Evolutionary conservation across 371 early-diverging fungal species (phyloP).

Genomic region (Mortierella polycephala): DNA sequence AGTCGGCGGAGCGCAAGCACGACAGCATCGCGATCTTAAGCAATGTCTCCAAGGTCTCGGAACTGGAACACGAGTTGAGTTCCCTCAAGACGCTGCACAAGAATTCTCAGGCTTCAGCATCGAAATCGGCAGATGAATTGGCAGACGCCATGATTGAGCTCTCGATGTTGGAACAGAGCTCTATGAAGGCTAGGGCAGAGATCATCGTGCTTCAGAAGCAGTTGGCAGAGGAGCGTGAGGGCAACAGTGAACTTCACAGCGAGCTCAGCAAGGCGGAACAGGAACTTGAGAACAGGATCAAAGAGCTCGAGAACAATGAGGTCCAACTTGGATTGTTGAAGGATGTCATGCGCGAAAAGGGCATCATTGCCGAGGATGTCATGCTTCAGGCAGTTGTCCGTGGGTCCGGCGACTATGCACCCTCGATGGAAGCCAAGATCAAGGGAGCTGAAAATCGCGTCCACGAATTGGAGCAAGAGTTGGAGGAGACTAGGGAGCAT

Average conservation of each 20-base stretch:
- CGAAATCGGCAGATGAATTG: conserved; percentile 52
- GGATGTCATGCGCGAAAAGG: conserved; percentile 69
- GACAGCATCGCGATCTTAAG: conserved; percentile 52
- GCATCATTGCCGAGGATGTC: conserved; percentile 50
- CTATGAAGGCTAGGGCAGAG: conserved; percentile 69
- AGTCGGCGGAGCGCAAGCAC: conserved; percentile 35
- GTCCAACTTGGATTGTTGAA: conserved; percentile 71
- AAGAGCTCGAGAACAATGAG: conserved; percentile 68
- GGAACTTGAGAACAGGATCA: conserved; percentile 58
- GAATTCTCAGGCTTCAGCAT: conserved; percentile 33
- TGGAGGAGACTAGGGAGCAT: conserved; percentile 17
- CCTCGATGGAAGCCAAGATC: conserved; percentile 26
- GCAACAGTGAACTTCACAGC: conserved; percentile 58
- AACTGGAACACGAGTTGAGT: conserved; percentile 60
- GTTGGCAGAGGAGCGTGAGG: conserved; percentile 67
- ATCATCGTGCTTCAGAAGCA: conserved; percentile 62
- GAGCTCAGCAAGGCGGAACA: conserved; percentile 62
- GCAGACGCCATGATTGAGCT: conserved; percentile 67
- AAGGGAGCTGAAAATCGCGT: conserved; percentile 25
- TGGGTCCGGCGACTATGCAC: conserved; percentile 32
- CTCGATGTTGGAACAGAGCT: conserved; percentile 67
- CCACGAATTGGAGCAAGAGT: conserved; percentile 23
- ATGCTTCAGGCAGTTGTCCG: conserved; percentile 32
- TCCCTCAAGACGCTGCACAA: conserved; percentile 49
- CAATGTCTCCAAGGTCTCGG: conserved; percentile 55